Conservation (phyloP, 164 flowering plant genomes). For the Piper betle region DNA sequence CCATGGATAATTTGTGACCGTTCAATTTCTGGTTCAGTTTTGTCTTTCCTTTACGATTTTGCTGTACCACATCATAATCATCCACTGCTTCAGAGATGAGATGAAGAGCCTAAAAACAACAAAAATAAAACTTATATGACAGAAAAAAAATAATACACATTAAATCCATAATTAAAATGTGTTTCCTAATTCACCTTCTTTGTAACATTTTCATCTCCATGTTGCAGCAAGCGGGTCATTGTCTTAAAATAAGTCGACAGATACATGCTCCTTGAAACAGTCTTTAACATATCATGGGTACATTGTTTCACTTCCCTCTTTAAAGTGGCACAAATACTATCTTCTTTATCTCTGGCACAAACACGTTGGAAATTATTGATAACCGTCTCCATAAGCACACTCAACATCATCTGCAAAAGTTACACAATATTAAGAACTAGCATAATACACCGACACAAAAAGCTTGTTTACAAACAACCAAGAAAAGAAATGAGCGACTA, state of each 20-base stretch:
- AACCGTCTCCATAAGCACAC: slow-evolving; percentile 62
- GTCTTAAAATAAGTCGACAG: slow-evolving; percentile 53
- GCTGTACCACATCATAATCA: slow-evolving; percentile 16
- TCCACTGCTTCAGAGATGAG: slow-evolving; percentile 50
- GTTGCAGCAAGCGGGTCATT: slow-evolving; percentile 35
- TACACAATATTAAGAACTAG: too few relatives aligned
- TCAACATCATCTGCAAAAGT: slow-evolving; percentile 38
- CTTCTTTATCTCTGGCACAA: slow-evolving; percentile 28
- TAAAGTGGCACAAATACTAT: slow-evolving; percentile 17
- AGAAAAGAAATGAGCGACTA: too few relatives aligned
- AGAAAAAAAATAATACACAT: not conserved
- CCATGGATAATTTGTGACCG: slow-evolving; percentile 31
- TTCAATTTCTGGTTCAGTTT: slow-evolving; percentile 7
- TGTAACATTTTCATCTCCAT: slow-evolving; percentile 33
- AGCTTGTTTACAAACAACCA: too few relatives aligned
- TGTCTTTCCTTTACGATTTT: slow-evolving; percentile 20
- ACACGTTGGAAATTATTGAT: slow-evolving; percentile 26
- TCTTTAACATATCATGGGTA: slow-evolving; percentile 30
- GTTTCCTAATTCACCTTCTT: slow-evolving; percentile 39
- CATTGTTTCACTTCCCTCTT: slow-evolving; percentile 43
- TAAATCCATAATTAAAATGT: not conserved
- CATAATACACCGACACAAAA: too few relatives aligned
- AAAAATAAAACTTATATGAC: not conserved
- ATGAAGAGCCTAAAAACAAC: slow-evolving; percentile 61
- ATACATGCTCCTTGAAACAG: slow-evolving; percentile 30